A percentile compares a stretch with the other conserved stretches of the same genome.
Evolutionary conservation across 2,329 filamentous ascomycete species (phyloP).

Genomic region (Penicillium sp.): DNA sequence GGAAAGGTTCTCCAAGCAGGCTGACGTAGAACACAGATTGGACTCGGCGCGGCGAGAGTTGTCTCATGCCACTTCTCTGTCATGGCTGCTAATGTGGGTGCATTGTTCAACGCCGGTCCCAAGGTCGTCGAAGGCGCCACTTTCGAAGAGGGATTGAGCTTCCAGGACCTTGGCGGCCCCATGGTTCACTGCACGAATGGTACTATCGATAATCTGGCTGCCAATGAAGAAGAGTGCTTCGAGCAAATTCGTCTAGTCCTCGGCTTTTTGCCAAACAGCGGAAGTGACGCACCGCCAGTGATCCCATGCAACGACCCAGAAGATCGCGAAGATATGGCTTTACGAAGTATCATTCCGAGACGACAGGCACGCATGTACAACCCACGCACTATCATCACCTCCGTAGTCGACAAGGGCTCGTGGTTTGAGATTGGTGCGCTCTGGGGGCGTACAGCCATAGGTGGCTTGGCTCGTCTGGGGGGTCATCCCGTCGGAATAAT

Average conservation of each 20-base stretch:
- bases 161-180: constrained; percentile 56
- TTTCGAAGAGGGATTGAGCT: constrained; percentile 57
- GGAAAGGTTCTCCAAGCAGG: background rate
- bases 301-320: constrained; percentile 45
- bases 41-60: constrained; percentile 56
- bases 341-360: constrained; percentile 54
- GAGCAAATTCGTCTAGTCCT: constrained; percentile 55
- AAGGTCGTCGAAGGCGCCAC: constrained; percentile 58
- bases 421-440: constrained; percentile 61
- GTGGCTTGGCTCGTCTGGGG: constrained; percentile 53
- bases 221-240: constrained; percentile 56
- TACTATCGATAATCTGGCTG: constrained; percentile 59
- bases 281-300: constrained; percentile 49
- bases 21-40: constrained; percentile 39
- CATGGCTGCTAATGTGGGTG: constrained; percentile 59
- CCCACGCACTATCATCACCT: constrained; percentile 51
- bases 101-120: constrained; percentile 59
- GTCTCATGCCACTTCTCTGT: constrained; percentile 60
- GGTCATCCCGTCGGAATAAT: constrained; percentile 56
- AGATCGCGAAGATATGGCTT: constrained; percentile 43
- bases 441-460: constrained; percentile 58
- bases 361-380: constrained; percentile 57
- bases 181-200: constrained; percentile 59
- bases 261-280: constrained; percentile 53
- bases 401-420: constrained; percentile 50